Evolutionary conservation across 441 rosid genomes (phyloP).

Genomic region (Pelargonium citronellum): DNA sequence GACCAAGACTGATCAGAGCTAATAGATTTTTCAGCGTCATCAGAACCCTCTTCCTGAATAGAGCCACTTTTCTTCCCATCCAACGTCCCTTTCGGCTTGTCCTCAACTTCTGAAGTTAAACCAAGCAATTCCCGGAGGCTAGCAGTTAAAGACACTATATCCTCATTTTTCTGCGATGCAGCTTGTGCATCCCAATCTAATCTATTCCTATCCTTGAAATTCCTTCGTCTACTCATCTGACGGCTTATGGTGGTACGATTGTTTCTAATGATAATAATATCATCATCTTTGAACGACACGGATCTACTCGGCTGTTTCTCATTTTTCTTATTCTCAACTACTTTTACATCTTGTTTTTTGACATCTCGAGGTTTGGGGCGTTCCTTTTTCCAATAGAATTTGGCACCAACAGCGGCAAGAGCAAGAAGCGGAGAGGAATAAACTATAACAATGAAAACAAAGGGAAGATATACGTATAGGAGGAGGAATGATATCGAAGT

Average conservation of each 20-base stretch:
- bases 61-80: slow-evolving; percentile 13
- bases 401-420: slow-evolving; percentile 28
- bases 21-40: slow-evolving; percentile 7
- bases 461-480: slow-evolving; percentile 47
- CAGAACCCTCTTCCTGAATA: slow-evolving; percentile 18
- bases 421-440: slow-evolving; percentile 43
- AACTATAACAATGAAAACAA: slow-evolving; percentile 44
- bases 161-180: slow-evolving; percentile 21
- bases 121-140: not conserved
- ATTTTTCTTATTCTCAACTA: slow-evolving; percentile 10
- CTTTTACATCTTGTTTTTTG: not conserved
- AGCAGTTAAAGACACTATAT: slow-evolving; percentile 17
- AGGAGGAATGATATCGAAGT: slow-evolving; percentile 24
- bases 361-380: slow-evolving; percentile 9
- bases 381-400: slow-evolving; percentile 25
- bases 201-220: slow-evolving; percentile 24
- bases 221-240: slow-evolving; percentile 45
- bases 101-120: not conserved
- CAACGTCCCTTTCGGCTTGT: not conserved
- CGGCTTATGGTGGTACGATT: slow-evolving; percentile 24
- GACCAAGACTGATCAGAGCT: slow-evolving; percentile 9
- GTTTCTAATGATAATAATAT: slow-evolving; percentile 6
- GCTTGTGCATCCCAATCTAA: slow-evolving; percentile 28
- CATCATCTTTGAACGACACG: not conserved
- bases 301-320: not conserved